phyloP scores from a whole-genome alignment of 2,329 filamentous ascomycete genomes.

The Aspergillus chevalieri region DNA sequence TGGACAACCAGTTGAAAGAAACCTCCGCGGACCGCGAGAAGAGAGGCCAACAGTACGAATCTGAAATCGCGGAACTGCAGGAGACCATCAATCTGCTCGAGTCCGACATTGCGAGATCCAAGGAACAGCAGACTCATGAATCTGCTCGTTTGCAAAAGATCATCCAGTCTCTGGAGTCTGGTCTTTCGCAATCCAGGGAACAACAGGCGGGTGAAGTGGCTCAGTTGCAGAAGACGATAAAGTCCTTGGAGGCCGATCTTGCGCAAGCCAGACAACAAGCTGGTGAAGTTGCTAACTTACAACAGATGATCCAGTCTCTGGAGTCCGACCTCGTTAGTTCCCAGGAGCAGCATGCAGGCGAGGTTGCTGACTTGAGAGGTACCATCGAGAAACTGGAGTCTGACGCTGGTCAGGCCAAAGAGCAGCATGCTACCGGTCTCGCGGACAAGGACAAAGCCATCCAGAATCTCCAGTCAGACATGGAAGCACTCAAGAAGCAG shows the following conservation, averaged over 20 bases:
- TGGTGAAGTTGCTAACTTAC: conserved; percentile 55
- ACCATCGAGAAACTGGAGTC: conserved; percentile 53
- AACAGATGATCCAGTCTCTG: conserved; percentile 54
- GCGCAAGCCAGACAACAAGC: conserved; percentile 56
- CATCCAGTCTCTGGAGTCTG: conserved; percentile 52
- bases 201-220: conserved; percentile 52
- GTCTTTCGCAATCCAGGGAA: conserved; percentile 43
- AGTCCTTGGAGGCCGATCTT: conserved; percentile 48
- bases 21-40: conserved; percentile 36
- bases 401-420: conserved; percentile 25
- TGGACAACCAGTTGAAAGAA: conserved; percentile 45
- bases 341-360: conserved; percentile 47
- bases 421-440: conserved; percentile 50
- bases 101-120: conserved; percentile 45
- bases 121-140: conserved; percentile 56
- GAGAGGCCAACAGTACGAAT: conserved; percentile 44
- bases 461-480: conserved; percentile 48
- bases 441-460: conserved; percentile 55
- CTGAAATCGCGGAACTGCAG: conserved; percentile 58
- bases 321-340: conserved; percentile 45
- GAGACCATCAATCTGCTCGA: conserved; percentile 57
- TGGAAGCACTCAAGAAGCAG: conserved; percentile 53
- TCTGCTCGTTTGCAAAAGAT: conserved; percentile 55
- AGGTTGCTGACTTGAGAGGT: conserved; percentile 52
- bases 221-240: conserved; percentile 50